Conservation (phyloP, 2,329 filamentous ascomycete genomes). For the Alternaria atra region DNA sequence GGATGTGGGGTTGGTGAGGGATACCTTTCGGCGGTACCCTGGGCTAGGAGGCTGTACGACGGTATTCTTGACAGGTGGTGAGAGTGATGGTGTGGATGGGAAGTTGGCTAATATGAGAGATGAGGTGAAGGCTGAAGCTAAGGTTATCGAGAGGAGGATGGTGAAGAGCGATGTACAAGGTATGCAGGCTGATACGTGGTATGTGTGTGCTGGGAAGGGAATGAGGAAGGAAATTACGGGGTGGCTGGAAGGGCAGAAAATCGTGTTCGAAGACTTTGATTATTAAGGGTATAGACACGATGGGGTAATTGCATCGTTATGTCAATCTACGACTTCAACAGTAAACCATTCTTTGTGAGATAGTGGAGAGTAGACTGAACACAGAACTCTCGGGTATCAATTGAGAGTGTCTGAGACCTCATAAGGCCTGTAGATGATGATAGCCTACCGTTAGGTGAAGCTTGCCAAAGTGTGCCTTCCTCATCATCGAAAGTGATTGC, state of each 20-base stretch:
- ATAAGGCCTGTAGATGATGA: too few species aligned
- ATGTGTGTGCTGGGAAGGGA: constrained; percentile 65
- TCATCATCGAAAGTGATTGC: background rate
- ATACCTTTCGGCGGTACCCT: constrained; percentile 64
- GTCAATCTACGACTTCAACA: too few species aligned
- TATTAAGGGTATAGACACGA: constrained; percentile 23
- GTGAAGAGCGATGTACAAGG: constrained; percentile 53
- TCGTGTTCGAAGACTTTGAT: constrained; percentile 63
- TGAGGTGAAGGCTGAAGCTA: constrained; percentile 47
- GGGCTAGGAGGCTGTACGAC: constrained; percentile 62
- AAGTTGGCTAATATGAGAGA: constrained; percentile 37
- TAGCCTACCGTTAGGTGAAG: too few species aligned
- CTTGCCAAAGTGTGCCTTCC: background rate
- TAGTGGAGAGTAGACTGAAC: too few species aligned
- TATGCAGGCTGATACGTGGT: constrained; percentile 60
- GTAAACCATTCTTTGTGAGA: too few species aligned
- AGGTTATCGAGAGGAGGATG: constrained; percentile 58
- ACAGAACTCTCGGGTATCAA: too few species aligned
- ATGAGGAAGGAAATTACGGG: constrained; percentile 60
- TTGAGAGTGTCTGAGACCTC: background rate
- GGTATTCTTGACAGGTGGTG: constrained; percentile 71
- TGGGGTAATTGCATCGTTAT: background rate
- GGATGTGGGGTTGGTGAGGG: constrained; percentile 70
- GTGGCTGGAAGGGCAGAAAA: constrained; percentile 59
- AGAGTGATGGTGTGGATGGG: background rate